Evolutionary conservation across 2,329 filamentous ascomycete species (phyloP), one percentile per base, ranked within the genome.

Genomic region (Cladosporium halotolerans): DNA sequence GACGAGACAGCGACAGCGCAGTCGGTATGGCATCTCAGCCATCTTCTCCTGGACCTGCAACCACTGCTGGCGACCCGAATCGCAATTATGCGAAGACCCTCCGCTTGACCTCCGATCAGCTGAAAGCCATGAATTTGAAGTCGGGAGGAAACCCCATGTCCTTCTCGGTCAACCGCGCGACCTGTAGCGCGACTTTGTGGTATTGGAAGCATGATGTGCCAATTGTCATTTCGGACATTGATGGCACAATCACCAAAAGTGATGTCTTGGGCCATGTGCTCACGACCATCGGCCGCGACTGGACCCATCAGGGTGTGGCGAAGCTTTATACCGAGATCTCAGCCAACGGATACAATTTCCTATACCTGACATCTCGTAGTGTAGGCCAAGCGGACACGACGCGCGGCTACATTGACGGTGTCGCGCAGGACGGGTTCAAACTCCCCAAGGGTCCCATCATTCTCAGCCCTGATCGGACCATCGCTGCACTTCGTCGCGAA

Each of bases 151-250:
- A 99, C 70, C 79, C 82, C 10, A 92, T 99, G 85, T 90, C 88
- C 64, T 99, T 99, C 69, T 97, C 89, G 3, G 93, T 99, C 56
- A 97, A 97, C 70, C 81, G 88, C 58, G 91, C 93, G 5, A 96
- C 89, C 0, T 99, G 93, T 72, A 84, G 84, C 48, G 93, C 92
- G 11, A 87, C 83, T 63, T 95, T 99, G 84, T 99, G 90, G 68
- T 81, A 95, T 56, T 99, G 93, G 95, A 85, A 83, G 60, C 83
- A 92, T 65, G 87, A 95, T 63, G 86, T 87, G 0, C 95, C 93
- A 0, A 92, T 99, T 53, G 91, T 99, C 45, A 96, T 99, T 58
- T 97, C 92, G 1, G 93, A 99, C 70, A 97, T 99, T 64, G 93
- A 99, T 70, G 93, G 93, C 48, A 99, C 93, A 18, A 99, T 99